Evolutionary conservation across 495 filamentous ascomycete genomes (phyloP).

Genomic region (Aspergillus ellipticus): DNA sequence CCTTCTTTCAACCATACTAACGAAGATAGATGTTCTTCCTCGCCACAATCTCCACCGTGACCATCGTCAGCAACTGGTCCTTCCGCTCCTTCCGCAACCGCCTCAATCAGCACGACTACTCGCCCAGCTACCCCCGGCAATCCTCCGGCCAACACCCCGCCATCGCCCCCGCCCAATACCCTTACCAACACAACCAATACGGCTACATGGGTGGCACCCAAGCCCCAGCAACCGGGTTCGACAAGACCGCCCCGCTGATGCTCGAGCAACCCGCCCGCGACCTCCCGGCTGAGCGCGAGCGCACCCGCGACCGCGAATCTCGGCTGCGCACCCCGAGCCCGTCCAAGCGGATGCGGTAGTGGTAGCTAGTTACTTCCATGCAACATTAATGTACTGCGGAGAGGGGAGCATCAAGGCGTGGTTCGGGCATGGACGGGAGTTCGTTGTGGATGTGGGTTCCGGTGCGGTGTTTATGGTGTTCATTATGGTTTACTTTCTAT

Average conservation of each 20-base stretch:
- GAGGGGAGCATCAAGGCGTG: too few species aligned
- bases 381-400: too few species aligned
- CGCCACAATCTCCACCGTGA: conserved; percentile 39
- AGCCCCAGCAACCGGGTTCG: conserved; percentile 10
- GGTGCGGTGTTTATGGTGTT: too few species aligned
- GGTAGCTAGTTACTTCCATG: too few species aligned
- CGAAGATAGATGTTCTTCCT: conserved; percentile 37
- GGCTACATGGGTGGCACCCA: conserved; percentile 29
- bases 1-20: conserved; percentile 12
- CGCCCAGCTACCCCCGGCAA: conserved; percentile 20
- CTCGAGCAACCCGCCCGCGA: conserved; percentile 33
- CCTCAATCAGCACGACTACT: conserved; percentile 32
- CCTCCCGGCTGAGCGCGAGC: conserved; percentile 34
- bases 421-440: too few species aligned
- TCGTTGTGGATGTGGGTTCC: too few species aligned
- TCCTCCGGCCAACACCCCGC: conserved; percentile 22
- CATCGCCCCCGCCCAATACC: conserved; percentile 21
- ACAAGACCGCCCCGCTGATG: conserved; percentile 30
- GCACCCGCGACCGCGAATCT: conserved; percentile 33
- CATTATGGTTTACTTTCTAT: too few species aligned
- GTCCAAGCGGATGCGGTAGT: conserved; percentile 28
- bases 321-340: conserved; percentile 41
- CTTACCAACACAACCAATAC: conserved; percentile 25
- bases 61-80: conserved; percentile 45
- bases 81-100: conserved; percentile 43